Evolutionary conservation across 2,329 filamentous ascomycete species (phyloP).

Genomic region (Cadophora sp.): DNA sequence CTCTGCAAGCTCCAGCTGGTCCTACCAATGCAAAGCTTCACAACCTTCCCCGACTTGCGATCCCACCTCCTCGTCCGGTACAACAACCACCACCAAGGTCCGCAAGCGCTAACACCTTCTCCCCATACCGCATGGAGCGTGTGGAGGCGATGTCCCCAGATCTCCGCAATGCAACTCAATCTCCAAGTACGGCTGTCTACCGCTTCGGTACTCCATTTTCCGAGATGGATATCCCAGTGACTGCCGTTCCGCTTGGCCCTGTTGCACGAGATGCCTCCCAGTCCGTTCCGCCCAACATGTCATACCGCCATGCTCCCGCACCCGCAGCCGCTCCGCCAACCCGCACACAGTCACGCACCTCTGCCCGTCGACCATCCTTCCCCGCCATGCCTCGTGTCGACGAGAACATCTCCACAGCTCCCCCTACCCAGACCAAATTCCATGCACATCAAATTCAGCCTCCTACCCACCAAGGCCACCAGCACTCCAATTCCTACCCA

Average conservation of each 20-base stretch:
- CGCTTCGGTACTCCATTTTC: slow-evolving; percentile 87
- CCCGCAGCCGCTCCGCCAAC: slow-evolving; percentile 27
- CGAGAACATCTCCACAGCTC: slow-evolving; percentile 59
- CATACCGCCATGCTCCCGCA: slow-evolving; percentile 62
- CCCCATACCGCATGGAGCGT: slow-evolving; percentile 60
- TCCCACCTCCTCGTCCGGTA: slow-evolving; percentile 51
- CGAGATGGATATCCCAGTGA: slow-evolving; percentile 87
- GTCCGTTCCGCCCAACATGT: slow-evolving; percentile 94
- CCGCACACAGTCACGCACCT: slow-evolving; percentile 52
- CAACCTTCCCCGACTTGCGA: slow-evolving; percentile 66
- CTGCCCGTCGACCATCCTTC: slow-evolving; percentile 70
- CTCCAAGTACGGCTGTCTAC: slow-evolving; percentile 68
- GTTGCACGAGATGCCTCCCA: slow-evolving; percentile 82
- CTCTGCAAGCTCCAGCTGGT: slow-evolving; percentile 46
- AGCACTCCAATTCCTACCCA: slow-evolving; percentile 32
- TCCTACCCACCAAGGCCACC: slow-evolving; percentile 37
- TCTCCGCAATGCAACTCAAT: slow-evolving; percentile 54
- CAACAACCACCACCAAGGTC: slow-evolving; percentile 38
- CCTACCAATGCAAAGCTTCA: slow-evolving; percentile 58
- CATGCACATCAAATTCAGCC: slow-evolving; percentile 29
- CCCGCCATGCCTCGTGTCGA: slow-evolving; percentile 72
- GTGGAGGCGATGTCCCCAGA: slow-evolving; percentile 60
- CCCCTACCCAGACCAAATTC: slow-evolving; percentile 32
- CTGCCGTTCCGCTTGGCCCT: slow-evolving; percentile 72
- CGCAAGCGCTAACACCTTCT: slow-evolving; percentile 47